Evolutionary conservation across 768 basidiomycete genomes (phyloP).

Genomic region (Boletus subcaerulescens): DNA sequence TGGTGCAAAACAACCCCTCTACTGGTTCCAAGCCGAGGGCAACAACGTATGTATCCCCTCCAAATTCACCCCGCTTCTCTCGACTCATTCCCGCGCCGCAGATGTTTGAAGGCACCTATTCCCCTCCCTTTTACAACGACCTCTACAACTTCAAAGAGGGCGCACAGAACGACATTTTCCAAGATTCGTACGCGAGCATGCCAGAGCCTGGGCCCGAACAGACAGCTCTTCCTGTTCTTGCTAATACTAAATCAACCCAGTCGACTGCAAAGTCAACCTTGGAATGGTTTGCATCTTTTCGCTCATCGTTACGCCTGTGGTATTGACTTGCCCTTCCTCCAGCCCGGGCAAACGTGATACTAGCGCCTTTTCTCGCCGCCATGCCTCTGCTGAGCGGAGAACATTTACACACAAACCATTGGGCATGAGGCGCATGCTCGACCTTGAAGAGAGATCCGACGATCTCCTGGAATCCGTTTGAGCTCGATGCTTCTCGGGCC

Average conservation of each 20-base stretch:
- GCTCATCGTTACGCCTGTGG: not conserved
- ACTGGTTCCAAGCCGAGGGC: conserved; percentile 61
- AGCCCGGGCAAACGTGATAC: conserved; percentile 2
- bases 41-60: conserved; percentile 50
- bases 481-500: not conserved
- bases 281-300: conserved; percentile 12
- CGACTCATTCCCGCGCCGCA: conserved; percentile 20
- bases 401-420: not conserved
- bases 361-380: conserved; percentile 7
- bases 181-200: conserved; percentile 47
- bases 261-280: not conserved
- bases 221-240: conserved; percentile 21
- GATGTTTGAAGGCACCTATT: conserved; percentile 63
- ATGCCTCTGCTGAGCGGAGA: conserved; percentile 1
- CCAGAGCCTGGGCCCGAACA: conserved; percentile 43
- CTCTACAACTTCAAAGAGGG: conserved; percentile 72
- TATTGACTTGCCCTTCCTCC: not conserved
- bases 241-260: not conserved
- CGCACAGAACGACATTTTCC: conserved; percentile 71
- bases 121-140: conserved; percentile 66
- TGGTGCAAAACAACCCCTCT: conserved; percentile 67
- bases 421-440: conserved; percentile 8
- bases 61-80: not conserved
- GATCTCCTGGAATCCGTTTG: conserved; percentile 17
- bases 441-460: conserved; percentile 1